Evolutionary conservation across 345 rosid genomes (phyloP).

Genomic region (Alliaria petiolata): DNA sequence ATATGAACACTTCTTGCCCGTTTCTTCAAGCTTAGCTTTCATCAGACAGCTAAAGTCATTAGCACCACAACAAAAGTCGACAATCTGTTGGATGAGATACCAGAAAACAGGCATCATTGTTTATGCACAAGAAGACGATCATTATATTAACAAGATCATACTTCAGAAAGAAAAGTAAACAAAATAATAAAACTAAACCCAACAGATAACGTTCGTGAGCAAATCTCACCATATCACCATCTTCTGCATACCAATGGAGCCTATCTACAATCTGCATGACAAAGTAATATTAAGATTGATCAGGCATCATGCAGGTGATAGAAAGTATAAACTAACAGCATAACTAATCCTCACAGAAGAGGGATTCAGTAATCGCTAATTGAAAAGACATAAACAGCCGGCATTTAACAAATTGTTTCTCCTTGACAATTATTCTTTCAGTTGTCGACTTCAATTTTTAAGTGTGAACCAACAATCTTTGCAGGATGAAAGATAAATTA

Average conservation of each 20-base stretch:
- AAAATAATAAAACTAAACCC: not conserved
- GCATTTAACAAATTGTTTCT: conserved; percentile 2
- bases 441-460: not conserved
- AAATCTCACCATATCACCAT: conserved; percentile 78
- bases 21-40: conserved; percentile 81
- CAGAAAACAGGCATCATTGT: conserved; percentile 10
- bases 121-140: not conserved
- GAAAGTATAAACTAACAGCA: conserved; percentile 14
- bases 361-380: not conserved
- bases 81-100: conserved; percentile 52
- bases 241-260: conserved; percentile 77
- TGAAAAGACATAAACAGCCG: not conserved
- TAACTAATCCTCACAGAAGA: conserved; percentile 10
- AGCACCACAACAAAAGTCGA: conserved; percentile 96
- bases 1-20: conserved; percentile 72
- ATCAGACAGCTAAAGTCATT: conserved; percentile 83
- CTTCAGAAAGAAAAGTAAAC: not conserved
- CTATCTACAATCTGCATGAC: conserved; percentile 73
- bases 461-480: not conserved
- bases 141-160: not conserved
- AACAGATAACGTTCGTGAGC: conserved; percentile 5
- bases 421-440: not conserved
- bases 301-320: conserved; percentile 6
- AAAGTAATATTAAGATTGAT: conserved; percentile 2
- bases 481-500: conserved; percentile 1